These are phyloP conservation scores for Beauveria medogensis DNA, from an alignment of 2,329 filamentous ascomycete genomes.

Conservation along the genomic window DNA sequence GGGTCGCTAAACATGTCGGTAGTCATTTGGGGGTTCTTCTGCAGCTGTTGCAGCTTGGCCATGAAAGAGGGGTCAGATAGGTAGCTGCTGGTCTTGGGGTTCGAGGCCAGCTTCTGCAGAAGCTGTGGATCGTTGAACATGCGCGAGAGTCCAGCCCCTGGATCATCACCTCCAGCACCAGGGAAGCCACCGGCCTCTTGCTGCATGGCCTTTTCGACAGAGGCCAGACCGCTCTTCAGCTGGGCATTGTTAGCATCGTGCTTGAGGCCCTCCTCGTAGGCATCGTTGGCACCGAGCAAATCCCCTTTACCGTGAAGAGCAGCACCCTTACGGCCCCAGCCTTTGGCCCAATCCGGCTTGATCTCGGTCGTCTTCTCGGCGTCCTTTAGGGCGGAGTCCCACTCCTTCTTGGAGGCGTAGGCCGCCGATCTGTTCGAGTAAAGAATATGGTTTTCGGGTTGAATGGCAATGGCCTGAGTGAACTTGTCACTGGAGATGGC, in stretches of 20 bases:
- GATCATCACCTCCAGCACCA: conserved; percentile 48
- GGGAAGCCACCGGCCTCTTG: conserved; percentile 35
- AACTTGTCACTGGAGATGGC: conserved; percentile 68
- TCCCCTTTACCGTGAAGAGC: conserved; percentile 84
- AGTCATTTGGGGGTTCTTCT: conserved; percentile 71
- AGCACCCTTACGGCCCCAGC: conserved; percentile 87
- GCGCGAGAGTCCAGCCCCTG: conserved; percentile 68
- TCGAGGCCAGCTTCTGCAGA: conserved; percentile 80
- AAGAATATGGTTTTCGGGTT: conserved; percentile 87
- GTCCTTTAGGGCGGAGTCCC: conserved; percentile 75
- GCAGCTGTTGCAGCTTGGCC: conserved; percentile 74
- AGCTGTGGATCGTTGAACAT: conserved; percentile 94
- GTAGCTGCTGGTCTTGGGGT: conserved; percentile 82
- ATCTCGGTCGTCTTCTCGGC: conserved; percentile 88
- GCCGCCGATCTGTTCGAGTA: conserved; percentile 93
- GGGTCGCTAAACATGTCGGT: conserved; percentile 81
- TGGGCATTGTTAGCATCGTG: conserved; percentile 85
- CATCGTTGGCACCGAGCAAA: conserved; percentile 74
- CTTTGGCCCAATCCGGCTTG: conserved; percentile 97
- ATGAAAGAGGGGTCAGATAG: conserved; percentile 84
- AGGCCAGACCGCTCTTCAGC: conserved; percentile 78
- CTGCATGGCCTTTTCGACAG: conserved; percentile 83
- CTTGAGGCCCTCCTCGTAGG: conserved; percentile 92
- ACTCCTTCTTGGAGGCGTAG: conserved; percentile 84
- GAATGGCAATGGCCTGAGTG: conserved; percentile 81